These are phyloP conservation scores for Sporisorium reilianum DNA, from an alignment of 1,284 basidiomycete genomes.

Conservation along the genomic window DNA sequence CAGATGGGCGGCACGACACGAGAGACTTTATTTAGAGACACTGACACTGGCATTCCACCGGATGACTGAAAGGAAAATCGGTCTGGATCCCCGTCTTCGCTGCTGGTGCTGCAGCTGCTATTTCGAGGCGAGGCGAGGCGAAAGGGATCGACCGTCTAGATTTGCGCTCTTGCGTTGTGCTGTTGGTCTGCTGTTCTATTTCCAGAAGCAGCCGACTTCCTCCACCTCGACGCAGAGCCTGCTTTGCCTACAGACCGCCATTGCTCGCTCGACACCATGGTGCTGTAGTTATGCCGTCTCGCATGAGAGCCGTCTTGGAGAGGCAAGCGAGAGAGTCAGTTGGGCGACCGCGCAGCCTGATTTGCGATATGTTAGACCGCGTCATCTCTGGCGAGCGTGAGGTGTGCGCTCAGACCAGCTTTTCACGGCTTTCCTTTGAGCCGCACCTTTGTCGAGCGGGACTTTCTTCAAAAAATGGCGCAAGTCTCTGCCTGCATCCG, in stretches of 20 bases:
- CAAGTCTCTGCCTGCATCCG: constrained; percentile 2
- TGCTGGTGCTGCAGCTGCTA: background rate
- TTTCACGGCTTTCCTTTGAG: background rate
- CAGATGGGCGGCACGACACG: constrained; percentile 20
- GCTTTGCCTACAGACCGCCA: background rate
- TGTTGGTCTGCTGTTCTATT: constrained; percentile 1
- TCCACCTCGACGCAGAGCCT: background rate
- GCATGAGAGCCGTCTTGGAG: background rate
- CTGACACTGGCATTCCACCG: constrained; percentile 1
- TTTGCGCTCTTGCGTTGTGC: background rate
- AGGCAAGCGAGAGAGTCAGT: background rate
- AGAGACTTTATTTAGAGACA: background rate
- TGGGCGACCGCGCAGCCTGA: too few relatives aligned
- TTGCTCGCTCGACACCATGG: too few relatives aligned
- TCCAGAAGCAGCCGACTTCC: background rate
- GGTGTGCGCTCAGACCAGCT: constrained; percentile 15
- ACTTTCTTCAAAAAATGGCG: constrained; percentile 12
- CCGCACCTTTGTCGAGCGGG: background rate
- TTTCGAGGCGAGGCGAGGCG: constrained; percentile 8
- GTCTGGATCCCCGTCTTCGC: background rate
- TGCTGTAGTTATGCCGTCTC: too few relatives aligned
- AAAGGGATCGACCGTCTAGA: constrained; percentile 1
- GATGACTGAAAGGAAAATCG: background rate
- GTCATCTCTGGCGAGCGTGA: too few relatives aligned
- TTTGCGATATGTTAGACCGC: constrained; percentile 2